These are phyloP conservation scores for Heritiera littoralis DNA, from an alignment of 345 rosid species.

Conservation along the genomic window DNA sequence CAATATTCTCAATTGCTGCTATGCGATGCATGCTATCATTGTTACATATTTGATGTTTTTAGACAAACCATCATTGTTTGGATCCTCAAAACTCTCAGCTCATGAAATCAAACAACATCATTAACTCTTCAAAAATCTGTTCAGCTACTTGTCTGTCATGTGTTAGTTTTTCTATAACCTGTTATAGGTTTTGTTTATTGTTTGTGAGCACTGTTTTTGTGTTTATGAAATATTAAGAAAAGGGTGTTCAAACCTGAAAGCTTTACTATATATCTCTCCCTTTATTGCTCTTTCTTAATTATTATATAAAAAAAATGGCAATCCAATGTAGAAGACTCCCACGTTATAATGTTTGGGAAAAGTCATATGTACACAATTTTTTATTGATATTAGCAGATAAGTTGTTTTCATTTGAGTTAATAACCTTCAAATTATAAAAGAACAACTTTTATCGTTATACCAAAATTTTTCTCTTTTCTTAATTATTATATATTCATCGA, in stretches of 20 bases:
- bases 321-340: no score
- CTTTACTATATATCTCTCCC: neutral
- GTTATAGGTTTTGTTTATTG: neutral
- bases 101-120: constrained; percentile 37
- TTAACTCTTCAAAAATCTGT: constrained; percentile 35
- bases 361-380: no score
- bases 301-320: neutral
- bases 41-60: constrained; percentile 16
- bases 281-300: neutral
- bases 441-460: no score
- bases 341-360: no score
- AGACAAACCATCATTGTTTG: constrained; percentile 29
- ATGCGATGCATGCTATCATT: constrained; percentile 23
- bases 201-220: neutral
- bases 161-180: constrained; percentile 25
- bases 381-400: no score
- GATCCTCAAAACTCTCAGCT: constrained; percentile 30
- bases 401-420: no score
- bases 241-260: neutral
- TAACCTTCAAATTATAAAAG: no score
- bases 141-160: constrained; percentile 29
- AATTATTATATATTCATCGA: neutral
- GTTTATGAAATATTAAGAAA: no score
- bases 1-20: constrained; percentile 9
- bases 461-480: neutral